These are phyloP conservation scores for Tetrapisispora fleetii DNA, from an alignment of 805 yeast species.

Conservation along the genomic window DNA sequence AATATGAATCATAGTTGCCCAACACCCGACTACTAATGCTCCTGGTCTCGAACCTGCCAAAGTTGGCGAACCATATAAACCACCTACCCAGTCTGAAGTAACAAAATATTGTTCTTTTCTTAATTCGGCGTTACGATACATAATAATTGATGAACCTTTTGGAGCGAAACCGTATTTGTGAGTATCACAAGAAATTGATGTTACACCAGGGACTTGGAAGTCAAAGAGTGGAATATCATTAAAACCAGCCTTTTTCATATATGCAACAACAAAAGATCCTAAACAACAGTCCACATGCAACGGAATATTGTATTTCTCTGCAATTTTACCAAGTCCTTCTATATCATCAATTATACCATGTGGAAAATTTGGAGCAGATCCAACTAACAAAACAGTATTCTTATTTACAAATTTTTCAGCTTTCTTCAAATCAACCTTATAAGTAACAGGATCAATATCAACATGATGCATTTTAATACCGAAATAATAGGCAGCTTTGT, in stretches of 20 bases:
- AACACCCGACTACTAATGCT: slow-evolving; percentile 93
- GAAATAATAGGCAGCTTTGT: slow-evolving; percentile 86
- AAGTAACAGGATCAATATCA: slow-evolving; percentile 58
- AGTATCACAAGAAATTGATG: slow-evolving; percentile 98
- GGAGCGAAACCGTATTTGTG: slow-evolving; percentile 99
- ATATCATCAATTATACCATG: slow-evolving; percentile 94
- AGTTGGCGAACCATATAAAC: slow-evolving; percentile 92
- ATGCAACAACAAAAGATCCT: slow-evolving; percentile 85
- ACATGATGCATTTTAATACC: slow-evolving; percentile 77
- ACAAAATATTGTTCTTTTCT: slow-evolving; percentile 80
- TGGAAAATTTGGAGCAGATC: slow-evolving; percentile 96
- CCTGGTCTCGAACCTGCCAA: slow-evolving; percentile 97
- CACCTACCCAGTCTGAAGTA: slow-evolving; percentile 83
- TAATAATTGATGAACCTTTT: slow-evolving; percentile 84
- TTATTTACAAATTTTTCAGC: slow-evolving; percentile 57
- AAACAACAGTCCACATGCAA: slow-evolving; percentile 93
- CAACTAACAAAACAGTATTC: slow-evolving; percentile 76
- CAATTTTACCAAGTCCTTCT: slow-evolving; percentile 54
- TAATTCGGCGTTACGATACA: slow-evolving; percentile 66
- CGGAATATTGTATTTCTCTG: slow-evolving; percentile 56
- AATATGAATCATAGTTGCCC: slow-evolving; percentile 81
- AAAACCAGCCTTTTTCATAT: slow-evolving; percentile 55
- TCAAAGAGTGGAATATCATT: slow-evolving; percentile 48
- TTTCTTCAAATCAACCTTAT: slow-evolving; percentile 52
- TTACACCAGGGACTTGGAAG: slow-evolving; percentile 83